phyloP scores from a whole-genome alignment of 805 yeast species.

The Sugiyamaella valdiviana region DNA sequence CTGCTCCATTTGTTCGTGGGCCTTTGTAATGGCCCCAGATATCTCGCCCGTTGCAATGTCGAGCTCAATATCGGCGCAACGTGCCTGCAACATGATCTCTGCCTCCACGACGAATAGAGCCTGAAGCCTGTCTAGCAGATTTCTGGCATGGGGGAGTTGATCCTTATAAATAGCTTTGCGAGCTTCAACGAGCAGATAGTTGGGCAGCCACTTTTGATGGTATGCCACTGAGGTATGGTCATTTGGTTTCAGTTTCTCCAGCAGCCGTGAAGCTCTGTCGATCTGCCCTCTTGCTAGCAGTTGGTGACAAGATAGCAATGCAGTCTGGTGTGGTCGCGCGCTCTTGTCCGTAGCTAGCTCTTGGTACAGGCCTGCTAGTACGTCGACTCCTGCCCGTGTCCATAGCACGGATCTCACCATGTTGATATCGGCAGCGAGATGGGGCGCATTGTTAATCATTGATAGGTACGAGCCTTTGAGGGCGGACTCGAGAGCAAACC shows the following conservation, averaged over 20 bases:
- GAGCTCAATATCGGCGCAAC: constrained; percentile 25
- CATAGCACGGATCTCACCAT: constrained; percentile 16
- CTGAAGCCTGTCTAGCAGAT: constrained; percentile 8
- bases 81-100: constrained; percentile 8
- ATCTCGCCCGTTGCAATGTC: constrained; percentile 11
- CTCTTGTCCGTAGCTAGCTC: constrained; percentile 5
- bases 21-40: constrained; percentile 23
- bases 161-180: constrained; percentile 9
- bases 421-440: constrained; percentile 3
- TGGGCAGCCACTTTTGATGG: constrained; percentile 17
- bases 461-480: constrained; percentile 20
- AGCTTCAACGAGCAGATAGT: constrained; percentile 9
- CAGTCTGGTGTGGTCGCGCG: constrained; percentile 1
- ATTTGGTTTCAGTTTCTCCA: constrained; percentile 6
- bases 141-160: constrained; percentile 6
- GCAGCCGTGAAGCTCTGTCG: not conserved
- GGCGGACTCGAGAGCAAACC: constrained; percentile 37
- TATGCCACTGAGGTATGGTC: constrained; percentile 10
- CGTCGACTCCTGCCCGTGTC: constrained; percentile 18
- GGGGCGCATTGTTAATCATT: constrained; percentile 12
- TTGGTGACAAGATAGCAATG: constrained; percentile 4
- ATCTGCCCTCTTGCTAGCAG: constrained; percentile 8
- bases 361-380: constrained; percentile 14
- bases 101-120: not conserved
- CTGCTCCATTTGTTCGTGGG: constrained; percentile 43